A percentile compares a stretch with the other conserved stretches of the same genome.
phyloP scores from a whole-genome alignment of 73 alveolate species.

The Blepharisma japonicum region DNA sequence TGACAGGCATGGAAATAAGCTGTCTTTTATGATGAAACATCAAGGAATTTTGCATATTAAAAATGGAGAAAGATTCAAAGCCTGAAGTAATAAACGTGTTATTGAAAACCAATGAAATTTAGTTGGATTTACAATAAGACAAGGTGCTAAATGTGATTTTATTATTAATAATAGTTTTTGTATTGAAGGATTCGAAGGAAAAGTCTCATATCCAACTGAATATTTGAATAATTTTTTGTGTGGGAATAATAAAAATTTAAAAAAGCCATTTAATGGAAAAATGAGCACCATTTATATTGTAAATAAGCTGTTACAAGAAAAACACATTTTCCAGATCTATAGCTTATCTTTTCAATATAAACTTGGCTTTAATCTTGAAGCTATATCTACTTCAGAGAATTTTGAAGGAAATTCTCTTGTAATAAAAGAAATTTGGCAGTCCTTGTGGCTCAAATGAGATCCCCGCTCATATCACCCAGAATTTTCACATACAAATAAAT shows the following conservation, averaged over 20 bases:
- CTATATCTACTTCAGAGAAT: background rate
- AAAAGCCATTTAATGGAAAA: background rate
- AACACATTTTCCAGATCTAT: background rate
- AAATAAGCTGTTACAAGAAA: background rate
- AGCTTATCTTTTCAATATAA: constrained; percentile 1
- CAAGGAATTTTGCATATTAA: background rate
- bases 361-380: constrained; percentile 21
- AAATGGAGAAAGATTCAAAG: background rate
- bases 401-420: background rate
- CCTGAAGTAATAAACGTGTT: background rate
- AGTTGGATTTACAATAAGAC: background rate
- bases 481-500: background rate
- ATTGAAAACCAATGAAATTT: constrained; percentile 25
- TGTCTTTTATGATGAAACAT: too few relatives aligned
- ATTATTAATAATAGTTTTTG: background rate
- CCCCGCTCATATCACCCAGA: background rate
- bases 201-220: constrained; percentile 4
- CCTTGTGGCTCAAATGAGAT: background rate
- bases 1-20: background rate
- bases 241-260: constrained; percentile 3
- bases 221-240: background rate
- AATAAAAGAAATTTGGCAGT: background rate
- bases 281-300: background rate
- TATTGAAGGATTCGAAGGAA: background rate
- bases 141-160: background rate